A percentile compares a stretch with the other conserved stretches of the same genome.
Evolutionary conservation across 257 asterid species (phyloP).

Genomic region (Rehmannia glutinosa): DNA sequence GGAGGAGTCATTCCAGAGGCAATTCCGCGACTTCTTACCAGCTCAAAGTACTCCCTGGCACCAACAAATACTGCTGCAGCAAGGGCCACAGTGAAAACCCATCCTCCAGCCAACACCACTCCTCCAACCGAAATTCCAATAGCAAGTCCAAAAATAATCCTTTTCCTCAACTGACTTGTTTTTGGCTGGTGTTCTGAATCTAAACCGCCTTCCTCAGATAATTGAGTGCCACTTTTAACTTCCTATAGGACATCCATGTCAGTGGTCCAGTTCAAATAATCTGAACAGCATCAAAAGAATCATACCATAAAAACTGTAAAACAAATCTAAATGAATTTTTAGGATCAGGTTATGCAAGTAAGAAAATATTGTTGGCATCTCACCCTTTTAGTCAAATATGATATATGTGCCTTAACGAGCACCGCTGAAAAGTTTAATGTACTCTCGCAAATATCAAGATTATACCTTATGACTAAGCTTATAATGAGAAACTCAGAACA

Average conservation of each 20-base stretch:
- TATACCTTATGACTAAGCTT: not conserved
- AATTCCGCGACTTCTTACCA: constrained; percentile 92
- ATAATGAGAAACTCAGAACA: no score
- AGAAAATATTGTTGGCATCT: constrained; percentile 6
- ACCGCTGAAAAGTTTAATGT: not conserved
- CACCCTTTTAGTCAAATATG: not conserved
- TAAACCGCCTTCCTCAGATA: constrained; percentile 30
- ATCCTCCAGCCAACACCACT: constrained; percentile 88
- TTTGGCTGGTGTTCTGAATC: constrained; percentile 40
- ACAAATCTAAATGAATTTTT: not conserved
- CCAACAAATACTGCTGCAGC: constrained; percentile 81
- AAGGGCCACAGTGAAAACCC: constrained; percentile 77
- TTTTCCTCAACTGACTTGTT: constrained; percentile 65
- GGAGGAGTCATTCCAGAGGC: constrained; percentile 98
- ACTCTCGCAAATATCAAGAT: not conserved
- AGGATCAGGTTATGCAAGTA: not conserved
- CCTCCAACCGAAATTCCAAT: constrained; percentile 85
- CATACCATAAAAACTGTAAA: not conserved
- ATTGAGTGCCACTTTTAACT: constrained; percentile 42
- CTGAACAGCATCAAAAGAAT: constrained; percentile 8
- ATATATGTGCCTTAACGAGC: not conserved
- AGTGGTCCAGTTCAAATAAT: constrained; percentile 26
- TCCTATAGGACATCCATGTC: constrained; percentile 61
- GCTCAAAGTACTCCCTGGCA: constrained; percentile 91
- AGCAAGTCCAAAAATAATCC: constrained; percentile 83